Evolutionary conservation across 1,284 basidiomycete genomes (phyloP).

Genomic region (Heterobasidion occidentale): DNA sequence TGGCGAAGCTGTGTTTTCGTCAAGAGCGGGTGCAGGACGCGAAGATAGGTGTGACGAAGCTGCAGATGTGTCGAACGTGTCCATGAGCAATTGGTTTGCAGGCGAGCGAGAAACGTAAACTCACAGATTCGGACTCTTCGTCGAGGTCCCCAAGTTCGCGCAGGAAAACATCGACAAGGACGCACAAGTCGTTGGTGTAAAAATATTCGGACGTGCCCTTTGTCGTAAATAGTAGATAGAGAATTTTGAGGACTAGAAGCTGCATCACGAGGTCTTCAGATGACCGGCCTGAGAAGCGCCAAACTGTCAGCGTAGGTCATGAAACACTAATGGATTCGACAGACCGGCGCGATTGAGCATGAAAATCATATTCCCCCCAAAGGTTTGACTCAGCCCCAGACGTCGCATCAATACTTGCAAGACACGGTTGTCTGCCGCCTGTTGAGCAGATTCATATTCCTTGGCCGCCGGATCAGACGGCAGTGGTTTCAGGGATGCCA

Average conservation of each 20-base stretch:
- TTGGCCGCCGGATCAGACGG: not conserved
- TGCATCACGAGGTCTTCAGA: slow-evolving; percentile 94
- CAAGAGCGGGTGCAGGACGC: slow-evolving; percentile 91
- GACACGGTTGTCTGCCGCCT: slow-evolving; percentile 65
- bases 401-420: slow-evolving; percentile 79
- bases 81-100: not conserved
- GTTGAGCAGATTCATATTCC: slow-evolving; percentile 14
- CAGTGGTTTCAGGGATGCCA: slow-evolving; percentile 39
- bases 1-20: slow-evolving; percentile 88
- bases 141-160: slow-evolving; percentile 88
- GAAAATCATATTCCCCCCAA: slow-evolving; percentile 98
- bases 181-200: slow-evolving; percentile 95
- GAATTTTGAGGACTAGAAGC: slow-evolving; percentile 87
- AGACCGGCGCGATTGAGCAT: slow-evolving; percentile 93
- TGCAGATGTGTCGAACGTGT: slow-evolving; percentile 21
- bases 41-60: slow-evolving; percentile 95
- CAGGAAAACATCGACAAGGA: slow-evolving; percentile 94
- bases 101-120: slow-evolving; percentile 21
- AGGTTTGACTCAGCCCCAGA: slow-evolving; percentile 82
- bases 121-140: slow-evolving; percentile 87
- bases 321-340: slow-evolving; percentile 21
- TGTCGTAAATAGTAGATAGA: slow-evolving; percentile 94
- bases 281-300: slow-evolving; percentile 51
- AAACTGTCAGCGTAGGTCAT: not conserved
- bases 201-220: slow-evolving; percentile 93